Conservation (phyloP, 495 filamentous ascomycete genomes). For the Niebla homalea region DNA sequence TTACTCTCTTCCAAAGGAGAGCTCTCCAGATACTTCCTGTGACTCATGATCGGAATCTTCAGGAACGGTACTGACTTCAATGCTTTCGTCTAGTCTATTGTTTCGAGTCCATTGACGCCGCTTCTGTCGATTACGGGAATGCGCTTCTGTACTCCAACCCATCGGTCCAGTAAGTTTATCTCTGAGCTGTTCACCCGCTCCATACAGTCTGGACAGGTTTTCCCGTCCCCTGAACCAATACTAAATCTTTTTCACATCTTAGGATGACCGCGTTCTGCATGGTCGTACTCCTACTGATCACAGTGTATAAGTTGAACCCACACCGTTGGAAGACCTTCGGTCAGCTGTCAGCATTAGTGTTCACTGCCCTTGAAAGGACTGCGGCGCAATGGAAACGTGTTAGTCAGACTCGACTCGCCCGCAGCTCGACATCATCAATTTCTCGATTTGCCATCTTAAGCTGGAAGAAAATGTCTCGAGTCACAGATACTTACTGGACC, state of each 20-base stretch:
- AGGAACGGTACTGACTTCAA: neutral
- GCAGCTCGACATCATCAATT: neutral
- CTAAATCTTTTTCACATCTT: too few species aligned
- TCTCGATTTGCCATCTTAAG: neutral
- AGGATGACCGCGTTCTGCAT: constrained; percentile 1
- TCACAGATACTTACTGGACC: neutral
- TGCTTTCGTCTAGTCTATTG: neutral
- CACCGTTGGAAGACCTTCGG: neutral
- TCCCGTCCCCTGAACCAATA: too few species aligned
- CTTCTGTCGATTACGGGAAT: too few species aligned
- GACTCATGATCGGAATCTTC: neutral
- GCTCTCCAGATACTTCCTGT: neutral
- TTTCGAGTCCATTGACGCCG: neutral
- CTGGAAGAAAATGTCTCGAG: neutral
- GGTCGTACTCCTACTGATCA: neutral
- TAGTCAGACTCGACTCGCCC: neutral
- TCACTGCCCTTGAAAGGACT: too few species aligned
- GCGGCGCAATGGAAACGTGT: neutral
- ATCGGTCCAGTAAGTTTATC: too few species aligned
- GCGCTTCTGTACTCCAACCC: too few species aligned
- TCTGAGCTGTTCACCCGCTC: too few species aligned
- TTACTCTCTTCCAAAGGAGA: neutral
- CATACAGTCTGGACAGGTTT: too few species aligned
- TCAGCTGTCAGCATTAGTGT: neutral
- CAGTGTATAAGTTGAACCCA: neutral